A percentile compares a stretch with the other conserved stretches of the same genome.
These are phyloP conservation scores for Yamadazyma oceani DNA, from an alignment of 1,139 yeast species.

Conservation along the genomic window DNA sequence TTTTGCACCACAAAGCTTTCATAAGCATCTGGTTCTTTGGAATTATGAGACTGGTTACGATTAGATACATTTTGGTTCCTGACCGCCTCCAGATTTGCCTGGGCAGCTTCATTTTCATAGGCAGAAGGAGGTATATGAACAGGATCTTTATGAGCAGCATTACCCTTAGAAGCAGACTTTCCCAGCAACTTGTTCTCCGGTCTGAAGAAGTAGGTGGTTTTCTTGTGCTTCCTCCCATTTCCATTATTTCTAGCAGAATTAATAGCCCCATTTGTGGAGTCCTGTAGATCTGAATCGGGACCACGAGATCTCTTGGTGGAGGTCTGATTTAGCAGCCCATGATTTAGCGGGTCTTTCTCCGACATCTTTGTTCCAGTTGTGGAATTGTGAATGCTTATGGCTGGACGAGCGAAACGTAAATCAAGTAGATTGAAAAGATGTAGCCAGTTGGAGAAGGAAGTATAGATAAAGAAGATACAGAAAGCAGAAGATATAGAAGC, in stretches of 20 bases:
- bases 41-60: not conserved
- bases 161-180: not conserved
- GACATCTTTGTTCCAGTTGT: not conserved
- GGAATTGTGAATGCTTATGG: not conserved
- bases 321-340: not conserved
- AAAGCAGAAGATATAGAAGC: no score
- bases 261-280: no score
- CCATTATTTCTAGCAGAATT: not conserved
- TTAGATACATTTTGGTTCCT: no score
- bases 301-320: no score
- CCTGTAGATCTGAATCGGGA: no score
- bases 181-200: constrained; percentile 32
- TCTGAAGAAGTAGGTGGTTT: constrained; percentile 38
- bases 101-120: no score
- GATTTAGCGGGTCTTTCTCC: not conserved
- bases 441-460: no score
- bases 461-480: no score
- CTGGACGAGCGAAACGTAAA: no score
- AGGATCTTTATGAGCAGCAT: not conserved
- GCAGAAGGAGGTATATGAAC: no score
- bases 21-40: constrained; percentile 5
- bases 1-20: constrained; percentile 9
- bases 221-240: constrained; percentile 19
- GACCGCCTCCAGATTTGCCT: no score
- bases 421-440: no score